A percentile compares a stretch with the other conserved stretches of the same genome.
These are phyloP conservation scores for Cladosporium sp. DNA, from an alignment of 2,329 filamentous ascomycete species.

Conservation along the genomic window DNA sequence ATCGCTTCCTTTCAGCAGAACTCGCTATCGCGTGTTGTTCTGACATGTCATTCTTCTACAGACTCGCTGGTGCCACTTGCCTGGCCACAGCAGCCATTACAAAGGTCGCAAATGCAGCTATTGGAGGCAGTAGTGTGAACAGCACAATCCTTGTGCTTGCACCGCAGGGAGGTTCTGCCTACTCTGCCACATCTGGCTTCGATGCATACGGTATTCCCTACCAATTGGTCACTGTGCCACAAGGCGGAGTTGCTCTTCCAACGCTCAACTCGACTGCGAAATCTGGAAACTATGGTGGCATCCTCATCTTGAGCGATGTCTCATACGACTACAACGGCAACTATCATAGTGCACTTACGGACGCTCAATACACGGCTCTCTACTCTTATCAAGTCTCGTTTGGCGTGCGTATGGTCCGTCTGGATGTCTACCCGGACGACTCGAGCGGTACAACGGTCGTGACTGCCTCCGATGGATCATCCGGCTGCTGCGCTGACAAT, in stretches of 20 bases:
- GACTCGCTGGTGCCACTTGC: background rate
- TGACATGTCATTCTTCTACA: constrained; percentile 4
- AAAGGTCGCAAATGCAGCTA: background rate
- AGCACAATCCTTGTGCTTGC: constrained; percentile 52
- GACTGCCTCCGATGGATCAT: constrained; percentile 31
- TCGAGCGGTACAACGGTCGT: constrained; percentile 37
- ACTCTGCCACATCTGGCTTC: constrained; percentile 50
- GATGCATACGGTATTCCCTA: constrained; percentile 60
- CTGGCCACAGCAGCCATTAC: background rate
- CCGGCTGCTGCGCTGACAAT: constrained; percentile 46
- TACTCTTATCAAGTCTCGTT: constrained; percentile 57
- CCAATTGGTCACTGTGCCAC: constrained; percentile 52
- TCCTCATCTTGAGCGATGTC: constrained; percentile 53
- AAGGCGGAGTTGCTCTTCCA: constrained; percentile 49
- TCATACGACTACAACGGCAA: constrained; percentile 49
- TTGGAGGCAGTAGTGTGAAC: constrained; percentile 16
- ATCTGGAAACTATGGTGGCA: constrained; percentile 56
- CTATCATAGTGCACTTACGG: constrained; percentile 52
- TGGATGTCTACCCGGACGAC: constrained; percentile 54
- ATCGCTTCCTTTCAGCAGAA: background rate
- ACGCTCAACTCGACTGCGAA: constrained; percentile 46
- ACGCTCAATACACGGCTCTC: constrained; percentile 52
- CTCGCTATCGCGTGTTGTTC: background rate
- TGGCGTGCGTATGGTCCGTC: constrained; percentile 57
- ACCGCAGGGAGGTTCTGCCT: constrained; percentile 41